Evolutionary conservation across 805 yeast genomes (phyloP), one percentile per base, ranked within the genome.

Genomic region (Schwanniomyces pseudopolymorphus): DNA sequence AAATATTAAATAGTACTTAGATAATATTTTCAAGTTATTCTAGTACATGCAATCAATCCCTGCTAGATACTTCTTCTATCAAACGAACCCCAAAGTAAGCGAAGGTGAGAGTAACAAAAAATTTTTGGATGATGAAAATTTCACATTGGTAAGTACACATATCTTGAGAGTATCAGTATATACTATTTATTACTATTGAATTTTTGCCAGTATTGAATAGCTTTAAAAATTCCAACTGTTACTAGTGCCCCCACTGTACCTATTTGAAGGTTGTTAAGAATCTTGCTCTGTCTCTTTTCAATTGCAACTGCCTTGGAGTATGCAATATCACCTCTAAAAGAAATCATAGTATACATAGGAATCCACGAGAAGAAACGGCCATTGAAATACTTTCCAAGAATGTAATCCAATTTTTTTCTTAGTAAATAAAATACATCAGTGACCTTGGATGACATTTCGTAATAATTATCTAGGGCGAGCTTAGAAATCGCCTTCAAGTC

Each of bases 281-380:
- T 74, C 10, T 49, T 58, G 28, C 70, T 72, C 64, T 89, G 96
- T 43, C 79, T 69, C 36, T 65, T 60, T 42, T 81, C 81, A 28
- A 75, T 72, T 7, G 62, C 61, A 10, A 87, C 73, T 1, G 95
- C 95, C 43, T 74, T 72, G 1, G 89, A 78, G 59, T 91, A 91
- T 8, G 86, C 73, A 27, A 90, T 84, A 60, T 91, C 96, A 5
- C 84, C 81, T 50, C 96, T 74, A 69, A 91, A 91, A 1, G 96
- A 85, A 2, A 91, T 88, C 97, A 91, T 90, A 8, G 96, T 84
- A 64, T 91, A 91, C 56, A 91, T 70, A 1, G 97, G 96, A 26
- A 89, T 67, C 96, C 96, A 88, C 31, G 61, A 65, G 46, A 69
- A 63, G 4, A 56, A 53, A 20, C 38, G 41, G 16, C 81, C 84